phyloP scores from a whole-genome alignment of 306 rosid species.

The Carpinus viminea region DNA sequence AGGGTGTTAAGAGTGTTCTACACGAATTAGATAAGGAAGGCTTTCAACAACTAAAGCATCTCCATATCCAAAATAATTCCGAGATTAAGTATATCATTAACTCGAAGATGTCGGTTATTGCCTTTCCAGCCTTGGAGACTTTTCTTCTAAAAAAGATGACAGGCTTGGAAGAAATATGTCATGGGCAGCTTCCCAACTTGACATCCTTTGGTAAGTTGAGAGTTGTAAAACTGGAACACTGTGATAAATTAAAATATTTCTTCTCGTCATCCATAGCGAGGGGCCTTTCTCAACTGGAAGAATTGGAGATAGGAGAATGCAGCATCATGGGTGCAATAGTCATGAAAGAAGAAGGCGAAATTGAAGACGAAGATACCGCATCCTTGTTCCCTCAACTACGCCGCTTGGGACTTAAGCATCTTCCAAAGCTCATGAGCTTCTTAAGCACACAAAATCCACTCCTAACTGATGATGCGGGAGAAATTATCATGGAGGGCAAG shows the following conservation, averaged over 20 bases:
- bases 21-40: neutral
- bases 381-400: neutral
- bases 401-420: neutral
- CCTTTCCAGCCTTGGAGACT: neutral
- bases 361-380: neutral
- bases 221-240: neutral
- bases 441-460: neutral
- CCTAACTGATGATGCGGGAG: neutral
- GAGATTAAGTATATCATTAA: neutral
- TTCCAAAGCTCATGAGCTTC: neutral
- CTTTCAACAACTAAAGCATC: neutral
- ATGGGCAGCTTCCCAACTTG: neutral
- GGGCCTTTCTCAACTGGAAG: neutral
- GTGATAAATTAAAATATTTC: neutral
- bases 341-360: neutral
- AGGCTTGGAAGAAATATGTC: neutral
- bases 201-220: neutral
- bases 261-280: neutral
- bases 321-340: constrained; percentile 9
- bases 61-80: neutral
- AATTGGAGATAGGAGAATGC: constrained; percentile 15
- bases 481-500: neutral
- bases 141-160: neutral
- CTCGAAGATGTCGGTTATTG: too few species aligned
- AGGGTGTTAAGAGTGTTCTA: neutral